Evolutionary conservation across 2,329 filamentous ascomycete species (phyloP), one percentile per base, ranked within the genome.

Genomic region (Fusarium begoniae): DNA sequence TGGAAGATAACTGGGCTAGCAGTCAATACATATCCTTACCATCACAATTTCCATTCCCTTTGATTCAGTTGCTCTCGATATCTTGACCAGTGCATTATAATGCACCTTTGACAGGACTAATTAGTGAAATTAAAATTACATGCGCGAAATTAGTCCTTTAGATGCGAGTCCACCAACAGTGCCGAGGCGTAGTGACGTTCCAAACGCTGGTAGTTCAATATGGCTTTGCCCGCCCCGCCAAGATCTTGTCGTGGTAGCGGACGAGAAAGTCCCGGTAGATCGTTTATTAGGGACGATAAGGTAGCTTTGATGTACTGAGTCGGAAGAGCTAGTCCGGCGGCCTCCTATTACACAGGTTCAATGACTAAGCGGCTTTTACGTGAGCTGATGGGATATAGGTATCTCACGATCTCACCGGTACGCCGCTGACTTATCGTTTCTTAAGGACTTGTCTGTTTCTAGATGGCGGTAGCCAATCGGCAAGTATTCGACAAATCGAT

Each of bases 1-100:
- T 67, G 30, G 17, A 41, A 58, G 41, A n/a, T 44, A 47, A 35
- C 53, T 37, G 8, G 22, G 14, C 30, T n/a, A 26, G 41, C 50
- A 15, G 63, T 20, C 26, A 37, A 53, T 53, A 58, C 43, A 67
- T 35, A 68, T 53, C 58, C 32, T 51, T 44, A 47, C 53, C 63
- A 53, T 61, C 35, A 2, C 4, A 28, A 24, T 10, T 18, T 8
- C 11, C 30, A 22, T 18, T 18, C 22, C 13, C 8, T 14, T 8
- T 35, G 22, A 35, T 35, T 51, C 4, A 10, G 6, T 6, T 30
- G 10, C 26, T 5, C 14, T 12, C 20, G 1, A 48, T 32, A 4
- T 6, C 15, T 48, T 24, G 6, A 14, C 15, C 3, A 7, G 14
- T n/a, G 11, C 17, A 12, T 0, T 15, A 7, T 22, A 6, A 4